These are phyloP conservation scores for Xerocomellus intermedius DNA, from an alignment of 768 basidiomycete genomes.

Conservation along the genomic window DNA sequence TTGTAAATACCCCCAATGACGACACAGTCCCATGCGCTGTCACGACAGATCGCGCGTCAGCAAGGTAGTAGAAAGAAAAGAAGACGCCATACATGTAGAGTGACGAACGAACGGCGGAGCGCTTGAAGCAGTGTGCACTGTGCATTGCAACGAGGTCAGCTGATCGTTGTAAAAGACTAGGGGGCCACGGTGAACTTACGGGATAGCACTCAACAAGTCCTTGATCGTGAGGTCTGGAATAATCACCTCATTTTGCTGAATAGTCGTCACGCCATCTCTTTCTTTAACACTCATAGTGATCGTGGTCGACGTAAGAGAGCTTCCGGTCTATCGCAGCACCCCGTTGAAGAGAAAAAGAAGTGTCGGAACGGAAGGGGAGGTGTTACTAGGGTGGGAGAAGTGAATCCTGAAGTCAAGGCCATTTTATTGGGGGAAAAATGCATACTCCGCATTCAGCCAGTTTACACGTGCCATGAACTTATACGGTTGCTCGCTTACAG, in stretches of 20 bases:
- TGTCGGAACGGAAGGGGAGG: background rate
- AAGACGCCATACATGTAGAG: constrained; percentile 62
- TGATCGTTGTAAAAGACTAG: background rate
- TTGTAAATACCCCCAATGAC: constrained; percentile 72
- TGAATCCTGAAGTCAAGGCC: background rate
- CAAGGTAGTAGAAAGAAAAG: background rate
- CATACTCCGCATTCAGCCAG: constrained; percentile 23
- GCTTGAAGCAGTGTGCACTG: constrained; percentile 86
- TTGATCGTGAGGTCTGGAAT: constrained; percentile 89
- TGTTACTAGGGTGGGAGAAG: background rate
- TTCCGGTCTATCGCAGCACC: constrained; percentile 7
- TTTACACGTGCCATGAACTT: constrained; percentile 22
- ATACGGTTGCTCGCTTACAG: background rate
- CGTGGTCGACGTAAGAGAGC: constrained; percentile 9
- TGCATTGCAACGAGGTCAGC: background rate
- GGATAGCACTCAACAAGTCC: constrained; percentile 80
- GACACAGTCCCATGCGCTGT: constrained; percentile 70
- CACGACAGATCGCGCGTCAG: constrained; percentile 11
- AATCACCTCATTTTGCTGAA: constrained; percentile 57
- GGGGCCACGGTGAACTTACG: constrained; percentile 47
- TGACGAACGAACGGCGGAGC: constrained; percentile 79
- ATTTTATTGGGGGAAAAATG: constrained; percentile 31
- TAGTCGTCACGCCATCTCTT: constrained; percentile 24
- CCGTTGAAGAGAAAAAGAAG: background rate
- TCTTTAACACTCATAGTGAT: constrained; percentile 19